Base-by-base conservation (phyloP, 768 basidiomycete genomes). In the Trametes maxima region DNA sequence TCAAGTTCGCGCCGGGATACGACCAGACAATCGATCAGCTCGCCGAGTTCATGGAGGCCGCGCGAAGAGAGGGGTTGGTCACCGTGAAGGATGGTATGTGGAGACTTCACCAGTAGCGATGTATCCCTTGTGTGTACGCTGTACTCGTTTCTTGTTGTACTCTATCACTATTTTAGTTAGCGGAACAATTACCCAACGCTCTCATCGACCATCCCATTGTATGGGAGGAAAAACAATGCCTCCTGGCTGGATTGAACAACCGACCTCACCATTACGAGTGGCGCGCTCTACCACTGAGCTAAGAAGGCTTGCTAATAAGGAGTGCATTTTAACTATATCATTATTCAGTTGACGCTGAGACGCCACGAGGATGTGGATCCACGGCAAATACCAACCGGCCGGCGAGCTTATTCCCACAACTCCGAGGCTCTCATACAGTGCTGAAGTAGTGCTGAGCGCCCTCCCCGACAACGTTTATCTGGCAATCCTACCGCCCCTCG, bases 1-100 rank as follows among this genome's bases (percentile, higher is more conserved):
- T 97, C 61, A 87, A 84, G 70, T 86, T 92, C 69, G 91, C 90
- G 11, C 90, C 89, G 4, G 87, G 85, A 4, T 96, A 95, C 73
- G 87, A 94, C 68, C 84, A 85, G 62, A 86, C 87, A 4, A 72
- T 86, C 12, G 93, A 94, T 25, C 92, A 97, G 70, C 81, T 97
- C 4, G 83, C 77, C 2, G 77, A 71, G 40, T 93, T 96, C 67
- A 84, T 97, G 84, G 89, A 94, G 67, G 87, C 88, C 24, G 88
- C 92, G 40, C 81, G 85, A 63, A 77, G 85, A 57, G 92, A 95
- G 69, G 92, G 89, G 0, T 75, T 92, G 17, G 87, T 96, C 24
- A 79, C 80, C 0, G 82, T 82, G 42, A 82, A 81, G 56, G 88
- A 90, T 60, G 90, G 90, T 1, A 75, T 86, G 70, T 93, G 90